phyloP scores from a whole-genome alignment of 768 basidiomycete species.

The Kwoniella pini region DNA sequence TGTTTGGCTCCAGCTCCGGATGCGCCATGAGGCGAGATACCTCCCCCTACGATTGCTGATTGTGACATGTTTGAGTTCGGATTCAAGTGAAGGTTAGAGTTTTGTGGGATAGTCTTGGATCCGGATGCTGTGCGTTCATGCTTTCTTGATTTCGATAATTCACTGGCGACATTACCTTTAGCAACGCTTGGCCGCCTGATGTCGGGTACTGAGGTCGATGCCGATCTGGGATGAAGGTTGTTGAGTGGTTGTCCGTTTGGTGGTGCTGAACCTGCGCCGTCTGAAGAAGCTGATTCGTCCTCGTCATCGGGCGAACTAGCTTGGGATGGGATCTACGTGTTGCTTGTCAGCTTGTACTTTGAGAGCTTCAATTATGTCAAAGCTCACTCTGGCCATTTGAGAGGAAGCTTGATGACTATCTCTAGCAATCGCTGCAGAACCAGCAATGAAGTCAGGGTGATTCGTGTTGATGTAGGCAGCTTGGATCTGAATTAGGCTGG shows the following conservation, averaged over 20 bases:
- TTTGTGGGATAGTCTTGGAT: slow-evolving; percentile 8
- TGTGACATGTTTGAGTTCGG: slow-evolving; percentile 3
- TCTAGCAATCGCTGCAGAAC: slow-evolving; percentile 61
- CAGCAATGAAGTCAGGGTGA: slow-evolving; percentile 88
- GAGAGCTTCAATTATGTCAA: neutral
- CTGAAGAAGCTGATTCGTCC: slow-evolving; percentile 61
- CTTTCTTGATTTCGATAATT: slow-evolving; percentile 43
- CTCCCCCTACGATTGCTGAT: slow-evolving; percentile 12
- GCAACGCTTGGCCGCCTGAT: slow-evolving; percentile 28
- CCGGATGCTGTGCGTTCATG: slow-evolving; percentile 40
- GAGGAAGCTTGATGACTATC: slow-evolving; percentile 32
- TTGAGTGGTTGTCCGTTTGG: slow-evolving; percentile 20
- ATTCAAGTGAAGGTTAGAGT: slow-evolving; percentile 5
- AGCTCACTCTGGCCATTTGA: slow-evolving; percentile 27
- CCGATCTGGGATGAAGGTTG: slow-evolving; percentile 62
- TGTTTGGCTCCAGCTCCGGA: slow-evolving; percentile 75
- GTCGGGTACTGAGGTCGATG: slow-evolving; percentile 56
- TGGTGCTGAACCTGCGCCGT: slow-evolving; percentile 48
- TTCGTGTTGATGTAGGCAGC: slow-evolving; percentile 99
- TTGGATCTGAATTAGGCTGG: slow-evolving; percentile 93
- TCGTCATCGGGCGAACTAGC: slow-evolving; percentile 64
- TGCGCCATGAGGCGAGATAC: slow-evolving; percentile 59
- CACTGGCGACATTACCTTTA: slow-evolving; percentile 46
- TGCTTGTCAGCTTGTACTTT: neutral
- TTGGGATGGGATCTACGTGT: slow-evolving; percentile 33